Evolutionary conservation across 768 basidiomycete genomes (phyloP), one percentile per base, ranked within the genome.

Genomic region (Lactarius hengduanensis): DNA sequence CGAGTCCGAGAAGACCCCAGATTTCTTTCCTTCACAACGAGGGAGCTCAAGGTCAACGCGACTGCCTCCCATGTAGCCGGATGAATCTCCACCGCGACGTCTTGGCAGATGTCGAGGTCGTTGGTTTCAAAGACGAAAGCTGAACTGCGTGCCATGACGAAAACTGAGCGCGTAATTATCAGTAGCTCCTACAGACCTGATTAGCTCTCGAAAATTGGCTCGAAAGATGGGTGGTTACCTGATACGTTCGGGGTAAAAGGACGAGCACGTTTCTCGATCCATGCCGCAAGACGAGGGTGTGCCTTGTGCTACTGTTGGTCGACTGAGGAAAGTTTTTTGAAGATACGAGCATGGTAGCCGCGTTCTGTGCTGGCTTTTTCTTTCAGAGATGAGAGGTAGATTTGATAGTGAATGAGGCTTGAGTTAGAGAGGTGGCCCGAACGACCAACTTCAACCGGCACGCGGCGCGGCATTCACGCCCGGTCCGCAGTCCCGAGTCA

Each of bases 81-180:
- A 40, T 68, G 65, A 13, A 68, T 68, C 50, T 68, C 67, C 22
- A 68, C 63, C 9, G 59, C 56, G 26, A 10, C 45, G 26, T 40
- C 67, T 22, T 54, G 67, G 55, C 67, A 68, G n/a, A 68, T 53
- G 36, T 66, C 47, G 59, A 68, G 60, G 45, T 67, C 65, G 38
- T 15, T 58, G 11, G 67, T 68, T 61, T 68, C 67, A 22, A 68
- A 66, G 47, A 66, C 34, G 5, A 60, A 8, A 5, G 34, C 47
- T 38, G 58, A 34, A 40, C 26, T 28, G 7, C 15, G 20, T 18
- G 26, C 22, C 20, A 22, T 2, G n/a, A 36, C 58, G 8, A 67
- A 67, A 26, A 56, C 28, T 13, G 47, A 8, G 20, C 53, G 50
- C 22, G 66, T 43, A 3, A 38, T 59, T 32, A 26, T 16, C 13